Evolutionary conservation across 2,329 filamentous ascomycete genomes (phyloP).

Genomic region (Botrytis pseudocinerea): DNA sequence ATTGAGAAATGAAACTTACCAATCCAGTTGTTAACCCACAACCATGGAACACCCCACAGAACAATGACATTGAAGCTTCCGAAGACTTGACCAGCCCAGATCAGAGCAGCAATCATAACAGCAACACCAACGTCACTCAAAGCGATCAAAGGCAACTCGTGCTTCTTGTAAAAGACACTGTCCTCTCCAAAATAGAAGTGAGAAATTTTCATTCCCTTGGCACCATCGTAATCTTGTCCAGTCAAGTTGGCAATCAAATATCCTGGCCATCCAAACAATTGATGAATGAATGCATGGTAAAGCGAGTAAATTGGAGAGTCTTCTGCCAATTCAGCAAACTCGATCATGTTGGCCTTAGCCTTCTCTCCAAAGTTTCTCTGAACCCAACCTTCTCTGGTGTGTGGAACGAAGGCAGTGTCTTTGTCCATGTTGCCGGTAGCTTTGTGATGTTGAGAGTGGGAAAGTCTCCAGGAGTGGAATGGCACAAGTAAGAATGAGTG

Average conservation of each 20-base stretch:
- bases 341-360: slow-evolving; percentile 41
- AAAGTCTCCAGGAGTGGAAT: slow-evolving; percentile 73
- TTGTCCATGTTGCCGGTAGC: slow-evolving; percentile 68
- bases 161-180: slow-evolving; percentile 59
- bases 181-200: slow-evolving; percentile 61
- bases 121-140: slow-evolving; percentile 61
- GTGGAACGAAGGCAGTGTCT: slow-evolving; percentile 65
- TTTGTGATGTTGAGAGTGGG: slow-evolving; percentile 68
- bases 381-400: slow-evolving; percentile 43
- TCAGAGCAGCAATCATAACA: slow-evolving; percentile 53
- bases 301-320: slow-evolving; percentile 61
- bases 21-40: slow-evolving; percentile 73
- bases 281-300: slow-evolving; percentile 58
- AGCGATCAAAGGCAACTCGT: slow-evolving; percentile 56
- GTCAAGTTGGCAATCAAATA: slow-evolving; percentile 61
- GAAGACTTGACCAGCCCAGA: slow-evolving; percentile 53
- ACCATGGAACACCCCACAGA: slow-evolving; percentile 63
- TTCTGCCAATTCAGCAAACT: slow-evolving; percentile 57
- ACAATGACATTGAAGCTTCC: slow-evolving; percentile 58
- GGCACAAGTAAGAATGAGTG: slow-evolving; percentile 69
- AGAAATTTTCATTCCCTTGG: slow-evolving; percentile 36
- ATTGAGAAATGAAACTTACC: slow-evolving; percentile 45
- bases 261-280: slow-evolving; percentile 63
- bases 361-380: slow-evolving; percentile 37
- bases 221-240: slow-evolving; percentile 39